phyloP scores from a whole-genome alignment of 2,329 filamentous ascomycete species.

The Emmonsiellopsis sp. region DNA sequence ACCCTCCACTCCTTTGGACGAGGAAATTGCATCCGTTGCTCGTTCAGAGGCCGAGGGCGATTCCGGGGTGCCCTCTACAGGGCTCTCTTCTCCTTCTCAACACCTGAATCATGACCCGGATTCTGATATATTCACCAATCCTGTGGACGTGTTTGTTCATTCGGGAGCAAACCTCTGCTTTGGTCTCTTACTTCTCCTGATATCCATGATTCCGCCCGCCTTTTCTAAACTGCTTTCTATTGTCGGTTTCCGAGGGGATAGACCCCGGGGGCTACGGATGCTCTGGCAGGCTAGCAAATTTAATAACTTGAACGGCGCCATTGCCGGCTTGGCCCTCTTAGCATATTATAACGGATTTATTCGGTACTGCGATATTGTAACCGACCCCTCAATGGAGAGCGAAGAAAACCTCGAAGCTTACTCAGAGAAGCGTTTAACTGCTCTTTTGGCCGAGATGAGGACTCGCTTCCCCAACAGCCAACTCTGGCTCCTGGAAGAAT shows the following conservation, averaged over 20 bases:
- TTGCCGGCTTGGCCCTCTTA: slow-evolving; percentile 71
- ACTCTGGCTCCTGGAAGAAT: slow-evolving; percentile 83
- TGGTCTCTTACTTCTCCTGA: slow-evolving; percentile 71
- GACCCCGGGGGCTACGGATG: slow-evolving; percentile 70
- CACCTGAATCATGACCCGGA: slow-evolving; percentile 39
- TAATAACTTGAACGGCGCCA: slow-evolving; percentile 82
- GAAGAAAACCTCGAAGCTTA: slow-evolving; percentile 58
- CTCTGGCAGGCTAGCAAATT: slow-evolving; percentile 86
- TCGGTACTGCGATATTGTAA: slow-evolving; percentile 79
- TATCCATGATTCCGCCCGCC: slow-evolving; percentile 87
- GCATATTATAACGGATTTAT: slow-evolving; percentile 83
- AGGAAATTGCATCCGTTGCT: not conserved
- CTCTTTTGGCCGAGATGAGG: slow-evolving; percentile 65
- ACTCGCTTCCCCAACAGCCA: slow-evolving; percentile 68
- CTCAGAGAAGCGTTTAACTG: slow-evolving; percentile 57
- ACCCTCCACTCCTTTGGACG: not conserved
- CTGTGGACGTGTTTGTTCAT: slow-evolving; percentile 80
- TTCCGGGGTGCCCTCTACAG: not conserved
- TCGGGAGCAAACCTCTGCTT: slow-evolving; percentile 85
- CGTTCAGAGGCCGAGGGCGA: not conserved
- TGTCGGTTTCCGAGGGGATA: slow-evolving; percentile 84
- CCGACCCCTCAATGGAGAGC: slow-evolving; percentile 34
- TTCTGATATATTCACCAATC: slow-evolving; percentile 58
- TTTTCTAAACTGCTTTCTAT: slow-evolving; percentile 81
- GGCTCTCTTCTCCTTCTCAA: not conserved